Conservation (phyloP, 139 green algal genomes). For the Diplosphaera chodatii region DNA sequence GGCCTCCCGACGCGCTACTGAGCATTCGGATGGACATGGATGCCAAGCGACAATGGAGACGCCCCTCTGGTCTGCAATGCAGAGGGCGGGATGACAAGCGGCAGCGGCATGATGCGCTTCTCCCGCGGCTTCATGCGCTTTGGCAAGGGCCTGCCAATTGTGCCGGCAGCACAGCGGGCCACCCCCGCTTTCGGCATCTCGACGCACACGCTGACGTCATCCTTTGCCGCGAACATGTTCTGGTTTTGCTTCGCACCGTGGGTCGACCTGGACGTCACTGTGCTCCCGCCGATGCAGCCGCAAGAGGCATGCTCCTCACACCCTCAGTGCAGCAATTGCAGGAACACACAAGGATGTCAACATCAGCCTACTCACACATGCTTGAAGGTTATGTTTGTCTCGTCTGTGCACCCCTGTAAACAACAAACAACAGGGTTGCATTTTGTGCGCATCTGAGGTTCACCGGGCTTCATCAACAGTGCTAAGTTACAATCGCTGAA, state of each 20-base stretch:
- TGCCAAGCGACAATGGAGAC: no score
- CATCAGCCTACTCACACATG: no score
- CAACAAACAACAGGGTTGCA: no score
- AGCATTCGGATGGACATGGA: no score
- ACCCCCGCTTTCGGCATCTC: constrained; percentile 19
- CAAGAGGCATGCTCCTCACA: background rate
- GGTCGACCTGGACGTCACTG: constrained; percentile 38
- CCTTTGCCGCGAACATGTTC: constrained; percentile 51
- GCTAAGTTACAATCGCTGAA: no score
- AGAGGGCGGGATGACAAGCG: constrained; percentile 63
- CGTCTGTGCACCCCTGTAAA: no score
- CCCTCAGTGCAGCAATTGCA: no score
- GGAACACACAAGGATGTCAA: no score
- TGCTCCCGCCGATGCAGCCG: constrained; percentile 36
- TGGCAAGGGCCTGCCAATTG: constrained; percentile 31
- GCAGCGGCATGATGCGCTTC: constrained; percentile 46
- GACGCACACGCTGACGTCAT: constrained; percentile 32
- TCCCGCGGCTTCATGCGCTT: constrained; percentile 53
- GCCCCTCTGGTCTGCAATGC: background rate
- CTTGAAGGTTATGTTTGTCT: no score
- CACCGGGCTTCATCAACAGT: no score
- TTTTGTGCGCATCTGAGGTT: no score
- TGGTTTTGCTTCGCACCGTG: constrained; percentile 37
- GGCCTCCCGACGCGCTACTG: no score
- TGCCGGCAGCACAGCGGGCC: constrained; percentile 41